A percentile compares a stretch with the other conserved stretches of the same genome.
Conservation (phyloP, 768 basidiomycete genomes). For the Suillus placidus region DNA sequence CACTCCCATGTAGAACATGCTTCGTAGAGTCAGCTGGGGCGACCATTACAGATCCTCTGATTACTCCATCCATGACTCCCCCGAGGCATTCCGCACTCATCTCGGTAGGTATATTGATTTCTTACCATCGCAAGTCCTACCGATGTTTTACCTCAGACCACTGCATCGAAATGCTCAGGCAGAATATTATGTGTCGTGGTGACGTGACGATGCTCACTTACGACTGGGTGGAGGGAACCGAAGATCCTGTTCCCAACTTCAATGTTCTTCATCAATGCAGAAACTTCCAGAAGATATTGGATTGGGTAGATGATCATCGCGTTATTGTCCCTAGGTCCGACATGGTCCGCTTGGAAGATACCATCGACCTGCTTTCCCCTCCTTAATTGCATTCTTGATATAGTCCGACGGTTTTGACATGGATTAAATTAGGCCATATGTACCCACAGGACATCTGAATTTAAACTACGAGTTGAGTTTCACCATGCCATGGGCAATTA, state of each 20-base stretch:
- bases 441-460: neutral
- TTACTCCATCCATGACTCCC: constrained; percentile 7
- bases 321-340: neutral
- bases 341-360: neutral
- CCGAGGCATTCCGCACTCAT: constrained; percentile 6
- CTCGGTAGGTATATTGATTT: constrained; percentile 7
- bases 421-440: neutral
- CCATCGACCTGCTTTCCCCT: neutral
- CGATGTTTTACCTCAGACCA: constrained; percentile 1
- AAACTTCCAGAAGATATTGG: neutral
- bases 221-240: constrained; percentile 10
- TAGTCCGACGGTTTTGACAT: neutral
- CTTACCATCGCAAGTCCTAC: neutral
- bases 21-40: constrained; percentile 9
- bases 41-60: constrained; percentile 15
- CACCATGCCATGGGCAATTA: neutral
- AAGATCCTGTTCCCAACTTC: neutral
- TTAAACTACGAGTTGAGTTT: neutral
- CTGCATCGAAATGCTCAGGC: constrained; percentile 14
- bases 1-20: constrained; percentile 11
- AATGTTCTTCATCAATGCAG: neutral
- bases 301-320: neutral
- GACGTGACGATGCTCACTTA: constrained; percentile 14
- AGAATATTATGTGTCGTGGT: constrained; percentile 15
- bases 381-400: neutral